Conservation (phyloP, 1,284 basidiomycete species). For the Heterobasidion annosum region DNA sequence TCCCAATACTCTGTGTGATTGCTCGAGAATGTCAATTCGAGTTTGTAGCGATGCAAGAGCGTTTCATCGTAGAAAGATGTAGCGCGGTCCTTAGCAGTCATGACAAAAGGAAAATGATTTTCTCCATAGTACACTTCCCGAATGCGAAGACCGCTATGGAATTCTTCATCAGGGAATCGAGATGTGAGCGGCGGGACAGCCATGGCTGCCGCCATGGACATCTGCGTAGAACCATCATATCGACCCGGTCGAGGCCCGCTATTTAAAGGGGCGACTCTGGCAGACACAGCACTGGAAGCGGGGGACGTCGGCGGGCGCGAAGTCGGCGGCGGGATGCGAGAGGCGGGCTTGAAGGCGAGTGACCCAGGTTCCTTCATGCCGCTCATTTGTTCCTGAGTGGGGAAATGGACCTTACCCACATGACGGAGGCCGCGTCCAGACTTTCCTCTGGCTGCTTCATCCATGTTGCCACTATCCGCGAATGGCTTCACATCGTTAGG, state of each 20-base stretch:
- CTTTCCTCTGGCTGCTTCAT: no score
- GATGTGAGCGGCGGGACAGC: neutral
- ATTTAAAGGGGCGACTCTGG: neutral
- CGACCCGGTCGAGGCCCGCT: no score
- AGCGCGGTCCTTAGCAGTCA: neutral
- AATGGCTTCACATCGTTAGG: no score
- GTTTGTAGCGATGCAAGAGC: slow-evolving; percentile 9
- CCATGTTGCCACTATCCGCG: no score
- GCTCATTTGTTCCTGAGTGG: neutral
- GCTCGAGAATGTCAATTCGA: slow-evolving; percentile 7
- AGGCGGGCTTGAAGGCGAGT: neutral
- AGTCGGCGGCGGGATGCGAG: neutral
- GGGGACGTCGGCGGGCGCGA: neutral
- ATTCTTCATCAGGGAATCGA: neutral
- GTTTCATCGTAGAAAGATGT: neutral
- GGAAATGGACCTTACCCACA: neutral
- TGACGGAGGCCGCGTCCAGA: neutral
- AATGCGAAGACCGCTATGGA: neutral
- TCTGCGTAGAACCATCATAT: neutral
- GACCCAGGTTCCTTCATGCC: no score
- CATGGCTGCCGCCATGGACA: neutral
- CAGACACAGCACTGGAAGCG: neutral
- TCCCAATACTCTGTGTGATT: slow-evolving; percentile 14
- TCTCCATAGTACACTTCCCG: neutral
- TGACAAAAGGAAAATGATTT: neutral